These are phyloP conservation scores for Tuber magnatum DNA, from an alignment of 495 filamentous ascomycete species.

Conservation along the genomic window DNA sequence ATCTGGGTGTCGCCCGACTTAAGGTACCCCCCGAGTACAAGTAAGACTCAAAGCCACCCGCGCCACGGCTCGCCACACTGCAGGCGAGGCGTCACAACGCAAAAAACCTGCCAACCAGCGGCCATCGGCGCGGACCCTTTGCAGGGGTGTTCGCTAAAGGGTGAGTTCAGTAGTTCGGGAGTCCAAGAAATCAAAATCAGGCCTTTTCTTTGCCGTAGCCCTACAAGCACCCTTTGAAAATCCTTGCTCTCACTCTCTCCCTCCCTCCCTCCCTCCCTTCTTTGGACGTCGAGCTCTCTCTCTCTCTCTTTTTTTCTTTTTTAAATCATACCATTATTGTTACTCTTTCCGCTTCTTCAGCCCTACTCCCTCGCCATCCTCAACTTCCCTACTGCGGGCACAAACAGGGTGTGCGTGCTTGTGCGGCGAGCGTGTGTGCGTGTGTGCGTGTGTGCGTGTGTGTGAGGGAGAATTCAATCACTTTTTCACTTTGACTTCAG, in stretches of 20 bases:
- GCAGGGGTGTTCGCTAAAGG: neutral
- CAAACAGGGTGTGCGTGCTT: neutral
- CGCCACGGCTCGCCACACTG: neutral
- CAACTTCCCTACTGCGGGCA: neutral
- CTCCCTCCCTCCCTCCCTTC: neutral
- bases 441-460: neutral
- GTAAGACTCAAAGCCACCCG: neutral
- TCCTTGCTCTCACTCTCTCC: neutral
- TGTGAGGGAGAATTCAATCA: neutral
- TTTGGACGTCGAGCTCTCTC: neutral
- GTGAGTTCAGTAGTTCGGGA: neutral
- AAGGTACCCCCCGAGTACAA: too few species aligned
- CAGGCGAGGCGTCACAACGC: neutral
- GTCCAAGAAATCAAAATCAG: neutral
- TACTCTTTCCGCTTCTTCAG: neutral
- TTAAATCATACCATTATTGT: neutral
- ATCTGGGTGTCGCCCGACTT: too few species aligned
- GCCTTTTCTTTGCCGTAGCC: neutral
- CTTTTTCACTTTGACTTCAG: conserved; percentile 4
- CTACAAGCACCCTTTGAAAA: neutral
- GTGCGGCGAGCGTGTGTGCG: too few species aligned
- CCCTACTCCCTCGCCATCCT: neutral
- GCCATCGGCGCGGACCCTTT: neutral
- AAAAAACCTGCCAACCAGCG: neutral
- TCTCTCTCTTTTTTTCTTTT: neutral